These are phyloP conservation scores for Trametes gibbosa DNA, from an alignment of 768 basidiomycete genomes.

Conservation along the genomic window DNA sequence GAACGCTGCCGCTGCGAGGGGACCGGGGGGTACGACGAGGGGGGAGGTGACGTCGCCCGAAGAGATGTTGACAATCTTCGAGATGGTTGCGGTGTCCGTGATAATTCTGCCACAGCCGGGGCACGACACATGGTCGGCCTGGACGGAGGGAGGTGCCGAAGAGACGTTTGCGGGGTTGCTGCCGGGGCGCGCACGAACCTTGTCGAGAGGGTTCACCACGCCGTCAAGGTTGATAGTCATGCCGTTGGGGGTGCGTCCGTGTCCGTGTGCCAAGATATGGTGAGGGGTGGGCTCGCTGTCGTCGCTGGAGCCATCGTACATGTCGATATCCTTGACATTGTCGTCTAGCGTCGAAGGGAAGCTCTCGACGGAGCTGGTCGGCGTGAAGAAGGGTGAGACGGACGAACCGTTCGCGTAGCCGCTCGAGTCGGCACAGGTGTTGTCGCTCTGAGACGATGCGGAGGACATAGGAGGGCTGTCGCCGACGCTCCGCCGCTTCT, in stretches of 20 bases:
- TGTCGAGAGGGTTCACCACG: slow-evolving; percentile 33
- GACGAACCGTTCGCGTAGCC: slow-evolving; percentile 18
- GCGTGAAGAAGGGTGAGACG: slow-evolving; percentile 28
- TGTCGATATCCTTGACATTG: slow-evolving; percentile 23
- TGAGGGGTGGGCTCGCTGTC: slow-evolving; percentile 24
- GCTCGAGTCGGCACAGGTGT: slow-evolving; percentile 13
- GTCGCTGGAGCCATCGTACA: slow-evolving; percentile 21
- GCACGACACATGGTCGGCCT: slow-evolving; percentile 42
- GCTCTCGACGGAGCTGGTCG: slow-evolving; percentile 27
- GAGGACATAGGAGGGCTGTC: slow-evolving; percentile 28
- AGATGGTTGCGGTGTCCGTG: slow-evolving; percentile 42
- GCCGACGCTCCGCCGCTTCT: slow-evolving; percentile 42
- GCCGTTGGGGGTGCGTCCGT: slow-evolving; percentile 31
- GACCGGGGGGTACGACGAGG: slow-evolving; percentile 53
- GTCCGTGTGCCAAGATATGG: slow-evolving; percentile 8
- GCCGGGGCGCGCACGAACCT: slow-evolving; percentile 14
- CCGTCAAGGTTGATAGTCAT: slow-evolving; percentile 55
- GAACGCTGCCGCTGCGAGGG: slow-evolving; percentile 52
- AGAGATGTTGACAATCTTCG: slow-evolving; percentile 23
- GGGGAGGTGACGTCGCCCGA: slow-evolving; percentile 27
- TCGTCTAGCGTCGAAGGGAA: slow-evolving; percentile 20
- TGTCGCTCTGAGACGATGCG: slow-evolving; percentile 20
- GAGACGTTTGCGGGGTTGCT: slow-evolving; percentile 29
- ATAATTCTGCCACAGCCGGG: slow-evolving; percentile 55
- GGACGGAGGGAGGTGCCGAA: slow-evolving; percentile 46